Conservation (phyloP, 2,329 filamentous ascomycete genomes). For the Venturiaceae sp. region DNA sequence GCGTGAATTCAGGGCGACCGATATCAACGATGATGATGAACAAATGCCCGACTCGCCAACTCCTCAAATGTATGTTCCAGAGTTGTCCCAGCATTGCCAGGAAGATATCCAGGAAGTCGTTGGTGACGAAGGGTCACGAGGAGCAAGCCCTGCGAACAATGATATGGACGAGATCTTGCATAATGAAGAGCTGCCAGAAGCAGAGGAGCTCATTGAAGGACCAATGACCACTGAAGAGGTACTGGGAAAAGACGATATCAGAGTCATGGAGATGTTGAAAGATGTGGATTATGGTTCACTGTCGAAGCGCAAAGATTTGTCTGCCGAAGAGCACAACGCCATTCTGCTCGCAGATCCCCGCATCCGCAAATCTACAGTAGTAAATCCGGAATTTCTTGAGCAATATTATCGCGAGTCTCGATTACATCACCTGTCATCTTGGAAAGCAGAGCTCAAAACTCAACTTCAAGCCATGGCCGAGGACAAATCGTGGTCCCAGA, state of each 20-base stretch:
- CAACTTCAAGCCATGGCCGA: constrained; percentile 72
- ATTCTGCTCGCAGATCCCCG: constrained; percentile 73
- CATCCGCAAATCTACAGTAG: constrained; percentile 78
- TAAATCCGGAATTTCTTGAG: constrained; percentile 86
- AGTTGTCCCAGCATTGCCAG: neutral
- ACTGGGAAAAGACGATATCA: neutral
- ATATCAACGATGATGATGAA: neutral
- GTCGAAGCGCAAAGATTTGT: constrained; percentile 41
- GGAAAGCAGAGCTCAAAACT: constrained; percentile 92
- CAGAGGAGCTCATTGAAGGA: neutral
- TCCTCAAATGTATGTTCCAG: neutral
- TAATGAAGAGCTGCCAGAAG: neutral
- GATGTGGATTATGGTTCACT: constrained; percentile 5
- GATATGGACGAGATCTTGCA: neutral
- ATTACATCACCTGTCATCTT: constrained; percentile 87
- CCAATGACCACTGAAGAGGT: neutral
- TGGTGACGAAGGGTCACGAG: neutral
- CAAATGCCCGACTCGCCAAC: neutral
- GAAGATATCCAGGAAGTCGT: neutral
- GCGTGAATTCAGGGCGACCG: neutral
- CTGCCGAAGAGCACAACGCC: constrained; percentile 88
- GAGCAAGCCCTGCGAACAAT: neutral
- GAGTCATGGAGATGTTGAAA: neutral
- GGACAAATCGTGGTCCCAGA: constrained; percentile 51
- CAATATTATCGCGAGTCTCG: constrained; percentile 94